These are phyloP conservation scores for Clonostachys byssicola DNA, from an alignment of 2,329 filamentous ascomycete genomes.

Conservation along the genomic window DNA sequence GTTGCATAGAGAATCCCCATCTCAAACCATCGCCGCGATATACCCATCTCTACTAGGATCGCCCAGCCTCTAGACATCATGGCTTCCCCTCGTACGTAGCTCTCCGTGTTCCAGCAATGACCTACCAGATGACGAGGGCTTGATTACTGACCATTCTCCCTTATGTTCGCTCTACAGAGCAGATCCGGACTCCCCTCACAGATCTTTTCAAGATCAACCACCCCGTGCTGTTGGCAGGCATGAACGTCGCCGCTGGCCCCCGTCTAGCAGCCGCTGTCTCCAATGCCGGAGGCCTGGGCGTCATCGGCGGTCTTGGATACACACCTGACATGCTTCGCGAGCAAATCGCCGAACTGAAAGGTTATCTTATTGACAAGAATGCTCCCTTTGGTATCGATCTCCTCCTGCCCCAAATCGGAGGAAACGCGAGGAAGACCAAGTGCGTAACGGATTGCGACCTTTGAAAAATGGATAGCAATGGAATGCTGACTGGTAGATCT, in stretches of 20 bases:
- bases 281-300: constrained; percentile 93
- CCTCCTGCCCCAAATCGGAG: constrained; percentile 89
- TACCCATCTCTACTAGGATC: too few relatives aligned
- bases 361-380: constrained; percentile 81
- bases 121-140: neutral
- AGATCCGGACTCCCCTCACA: constrained; percentile 84
- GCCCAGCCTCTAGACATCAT: too few relatives aligned
- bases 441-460: constrained; percentile 17
- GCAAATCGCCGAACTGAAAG: constrained; percentile 93
- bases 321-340: constrained; percentile 96
- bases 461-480: too few relatives aligned
- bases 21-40: too few relatives aligned
- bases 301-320: constrained; percentile 93
- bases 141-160: neutral
- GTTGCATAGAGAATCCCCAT: too few relatives aligned
- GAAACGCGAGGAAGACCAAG: constrained; percentile 93
- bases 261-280: constrained; percentile 95
- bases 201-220: constrained; percentile 98
- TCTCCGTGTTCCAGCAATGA: too few relatives aligned
- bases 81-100: too few relatives aligned
- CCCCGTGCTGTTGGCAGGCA: constrained; percentile 90
- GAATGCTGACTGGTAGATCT: neutral
- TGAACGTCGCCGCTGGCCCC: constrained; percentile 97
- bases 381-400: constrained; percentile 94
- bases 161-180: constrained; percentile 17